phyloP scores from a whole-genome alignment of 2,329 filamentous ascomycete genomes.

The Fusarium solani-melongenae region DNA sequence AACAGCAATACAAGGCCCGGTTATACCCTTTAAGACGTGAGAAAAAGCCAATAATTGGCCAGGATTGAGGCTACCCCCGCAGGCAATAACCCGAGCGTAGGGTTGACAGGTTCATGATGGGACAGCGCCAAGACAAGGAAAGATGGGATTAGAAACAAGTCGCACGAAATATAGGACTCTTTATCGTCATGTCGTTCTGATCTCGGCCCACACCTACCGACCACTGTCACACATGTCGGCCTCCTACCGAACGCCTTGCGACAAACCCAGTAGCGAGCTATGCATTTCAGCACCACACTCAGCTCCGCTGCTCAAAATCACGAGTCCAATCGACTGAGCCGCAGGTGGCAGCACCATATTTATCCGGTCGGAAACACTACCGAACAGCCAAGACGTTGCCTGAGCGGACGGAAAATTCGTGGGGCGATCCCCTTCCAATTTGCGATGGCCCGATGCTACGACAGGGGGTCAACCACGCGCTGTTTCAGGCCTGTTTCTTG shows the following conservation, averaged over 20 bases:
- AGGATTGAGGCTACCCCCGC: background rate
- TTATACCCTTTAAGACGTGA: background rate
- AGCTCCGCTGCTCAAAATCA: background rate
- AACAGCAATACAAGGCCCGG: background rate
- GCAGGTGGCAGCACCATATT: background rate
- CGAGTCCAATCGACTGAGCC: background rate
- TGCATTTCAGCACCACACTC: background rate
- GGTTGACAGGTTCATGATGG: background rate
- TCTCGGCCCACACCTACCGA: background rate
- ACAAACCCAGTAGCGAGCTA: background rate
- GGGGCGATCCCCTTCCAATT: conserved; percentile 32
- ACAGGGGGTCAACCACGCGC: conserved; percentile 11
- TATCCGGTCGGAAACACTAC: conserved; percentile 16
- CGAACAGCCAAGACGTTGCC: conserved; percentile 8
- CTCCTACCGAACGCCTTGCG: background rate
- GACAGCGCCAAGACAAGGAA: background rate
- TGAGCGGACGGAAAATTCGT: conserved; percentile 38
- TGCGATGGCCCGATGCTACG: conserved; percentile 23
- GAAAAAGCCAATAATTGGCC: background rate
- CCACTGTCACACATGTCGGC: background rate
- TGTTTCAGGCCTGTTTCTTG: conserved; percentile 38
- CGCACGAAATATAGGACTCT: background rate
- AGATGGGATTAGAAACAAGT: background rate
- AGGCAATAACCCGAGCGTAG: background rate
- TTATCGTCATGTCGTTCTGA: background rate